Percentiles rank a stretch among this genome's conserved stretches.
Evolutionary conservation across 2,329 filamentous ascomycete genomes (phyloP).

Genomic region (Colletotrichum magnum): DNA sequence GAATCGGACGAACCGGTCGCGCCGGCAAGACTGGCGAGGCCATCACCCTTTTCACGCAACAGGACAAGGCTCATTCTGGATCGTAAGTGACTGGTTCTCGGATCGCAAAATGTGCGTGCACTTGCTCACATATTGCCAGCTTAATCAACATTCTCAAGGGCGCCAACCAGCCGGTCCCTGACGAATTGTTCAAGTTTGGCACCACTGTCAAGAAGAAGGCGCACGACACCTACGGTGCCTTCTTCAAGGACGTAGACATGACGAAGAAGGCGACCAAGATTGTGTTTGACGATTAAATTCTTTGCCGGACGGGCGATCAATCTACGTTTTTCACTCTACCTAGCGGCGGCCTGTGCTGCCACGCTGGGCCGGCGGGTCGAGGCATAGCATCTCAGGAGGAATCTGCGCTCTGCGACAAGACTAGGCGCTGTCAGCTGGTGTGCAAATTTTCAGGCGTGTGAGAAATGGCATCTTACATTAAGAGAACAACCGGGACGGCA

Average conservation of each 20-base stretch:
- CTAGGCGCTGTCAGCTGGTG: conserved; percentile 52
- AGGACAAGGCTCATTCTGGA: conserved; percentile 93
- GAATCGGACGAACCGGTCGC: conserved; percentile 94
- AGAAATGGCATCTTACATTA: conserved; percentile 69
- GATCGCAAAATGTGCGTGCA: not conserved
- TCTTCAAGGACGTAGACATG: conserved; percentile 91
- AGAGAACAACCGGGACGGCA: conserved; percentile 65
- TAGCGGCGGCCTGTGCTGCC: conserved; percentile 2
- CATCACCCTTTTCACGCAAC: conserved; percentile 94
- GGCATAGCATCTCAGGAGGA: conserved; percentile 65
- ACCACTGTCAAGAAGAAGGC: conserved; percentile 99
- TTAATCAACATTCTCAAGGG: conserved; percentile 95
- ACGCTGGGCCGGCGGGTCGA: conserved; percentile 53
- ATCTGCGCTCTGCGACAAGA: conserved; percentile 66
- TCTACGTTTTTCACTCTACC: not conserved
- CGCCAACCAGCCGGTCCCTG: conserved; percentile 92
- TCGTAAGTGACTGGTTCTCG: conserved; percentile 71
- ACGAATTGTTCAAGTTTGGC: conserved; percentile 93
- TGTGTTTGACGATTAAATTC: conserved; percentile 76
- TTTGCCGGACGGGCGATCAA: not conserved
- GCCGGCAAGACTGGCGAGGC: conserved; percentile 91
- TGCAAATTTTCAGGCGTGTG: conserved; percentile 32
- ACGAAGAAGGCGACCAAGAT: conserved; percentile 92
- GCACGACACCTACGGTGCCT: conserved; percentile 94
- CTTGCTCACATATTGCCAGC: conserved; percentile 58